Base-by-base conservation (phyloP, 257 asterid genomes). In the Asclepias syriaca region DNA sequence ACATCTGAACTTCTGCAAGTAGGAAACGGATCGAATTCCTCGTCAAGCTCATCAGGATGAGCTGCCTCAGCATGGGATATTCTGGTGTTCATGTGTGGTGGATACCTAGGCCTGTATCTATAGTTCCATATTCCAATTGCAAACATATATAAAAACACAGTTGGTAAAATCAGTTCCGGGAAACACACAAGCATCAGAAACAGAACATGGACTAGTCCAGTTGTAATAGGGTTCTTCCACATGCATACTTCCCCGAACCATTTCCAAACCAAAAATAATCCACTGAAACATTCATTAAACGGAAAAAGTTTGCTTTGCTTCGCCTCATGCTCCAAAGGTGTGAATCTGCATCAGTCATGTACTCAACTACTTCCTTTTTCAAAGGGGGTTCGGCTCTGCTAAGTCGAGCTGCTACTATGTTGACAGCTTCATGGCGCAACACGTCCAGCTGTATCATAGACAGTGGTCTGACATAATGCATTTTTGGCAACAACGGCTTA, bases 251-350 rank as follows among this genome's bases (percentile, higher is more conserved):
- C 96, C n/a, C 77, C 79, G 18, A 86, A 85, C 98, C 98, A 93
- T 79, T 82, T 90, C 75, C 87, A 81, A 2, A 78, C 84, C 1
- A 94, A 78, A 34, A 83, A 68, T 15, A 87, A 27, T 15, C 97
- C 94, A 54, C 66, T 75, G 63, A 89, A 74, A 89, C 90, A 0
- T 89, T 82, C 81, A 86, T 80, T 56, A 93, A 75, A 72, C 98
- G 77, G 89, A 82, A 86, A 81, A 91, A 91, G 75, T 88, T 93
- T 0, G 97, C 96, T 78, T 91, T 93, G 85, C 98, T 93, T 8
- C 94, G 87, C 81, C 98, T 84, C 97, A 93, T 89, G 90, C 97
- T 93, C 96, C 97, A 93, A 29, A 93, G 89, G 71, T 93, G 98
- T 7, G 96, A 84, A 70, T 91, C 86, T 0, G 94, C 86, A 68